These are phyloP conservation scores for Botryotinia narcissicola DNA, from an alignment of 2,329 filamentous ascomycete genomes.

Conservation along the genomic window DNA sequence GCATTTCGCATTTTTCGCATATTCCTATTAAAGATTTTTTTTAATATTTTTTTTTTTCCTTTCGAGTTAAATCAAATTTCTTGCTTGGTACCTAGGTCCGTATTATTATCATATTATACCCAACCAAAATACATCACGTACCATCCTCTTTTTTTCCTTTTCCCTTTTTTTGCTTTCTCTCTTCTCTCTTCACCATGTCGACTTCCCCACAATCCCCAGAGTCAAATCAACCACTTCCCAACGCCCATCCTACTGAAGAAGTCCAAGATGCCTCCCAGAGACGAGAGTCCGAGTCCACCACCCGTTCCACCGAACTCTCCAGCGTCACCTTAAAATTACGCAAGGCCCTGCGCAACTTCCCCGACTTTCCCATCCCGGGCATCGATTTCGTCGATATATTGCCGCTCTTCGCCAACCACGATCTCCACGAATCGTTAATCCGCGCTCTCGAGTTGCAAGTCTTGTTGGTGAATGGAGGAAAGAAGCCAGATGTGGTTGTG, in stretches of 20 bases:
- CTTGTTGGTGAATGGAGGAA: slow-evolving; percentile 55
- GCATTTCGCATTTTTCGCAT: slow-evolving; percentile 21
- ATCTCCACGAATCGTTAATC: slow-evolving; percentile 72
- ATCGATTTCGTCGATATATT: slow-evolving; percentile 98
- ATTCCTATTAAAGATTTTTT: slow-evolving; percentile 5
- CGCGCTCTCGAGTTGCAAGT: slow-evolving; percentile 84
- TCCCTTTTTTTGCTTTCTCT: slow-evolving; percentile 24
- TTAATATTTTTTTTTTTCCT: neutral
- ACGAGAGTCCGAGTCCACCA: slow-evolving; percentile 36
- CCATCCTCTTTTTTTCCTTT: neutral
- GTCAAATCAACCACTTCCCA: slow-evolving; percentile 22
- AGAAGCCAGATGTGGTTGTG: slow-evolving; percentile 83
- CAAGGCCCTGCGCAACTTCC: slow-evolving; percentile 75
- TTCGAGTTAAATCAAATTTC: neutral
- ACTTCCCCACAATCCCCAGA: slow-evolving; percentile 27
- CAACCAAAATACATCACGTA: neutral
- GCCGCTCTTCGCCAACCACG: slow-evolving; percentile 81
- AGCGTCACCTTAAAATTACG: slow-evolving; percentile 66
- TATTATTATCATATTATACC: neutral
- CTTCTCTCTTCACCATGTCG: slow-evolving; percentile 36
- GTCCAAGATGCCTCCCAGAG: slow-evolving; percentile 36
- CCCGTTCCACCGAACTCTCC: slow-evolving; percentile 39
- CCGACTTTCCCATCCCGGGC: slow-evolving; percentile 87
- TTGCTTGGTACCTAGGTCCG: neutral
- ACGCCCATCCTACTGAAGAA: slow-evolving; percentile 13